A percentile compares a stretch with the other conserved stretches of the same genome.
Conservation (phyloP, 768 basidiomycete genomes). For the Lanmaoa rubissima region DNA sequence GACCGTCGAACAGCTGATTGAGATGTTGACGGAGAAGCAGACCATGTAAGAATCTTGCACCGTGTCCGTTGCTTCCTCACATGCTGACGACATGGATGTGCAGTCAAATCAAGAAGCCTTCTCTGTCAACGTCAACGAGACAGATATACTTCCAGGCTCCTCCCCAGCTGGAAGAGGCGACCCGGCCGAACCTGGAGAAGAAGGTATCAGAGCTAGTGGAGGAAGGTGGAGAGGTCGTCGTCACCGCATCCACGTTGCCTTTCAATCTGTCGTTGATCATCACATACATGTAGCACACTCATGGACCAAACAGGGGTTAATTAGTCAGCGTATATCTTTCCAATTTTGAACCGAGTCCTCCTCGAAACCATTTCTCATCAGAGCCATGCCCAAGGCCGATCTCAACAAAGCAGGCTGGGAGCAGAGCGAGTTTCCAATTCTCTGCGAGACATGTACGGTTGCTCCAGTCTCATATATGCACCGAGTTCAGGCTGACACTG, state of each 20-base stretch:
- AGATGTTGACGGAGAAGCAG: constrained; percentile 81
- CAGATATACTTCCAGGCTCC: constrained; percentile 94
- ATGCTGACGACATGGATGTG: neutral
- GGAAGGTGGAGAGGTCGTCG: constrained; percentile 75
- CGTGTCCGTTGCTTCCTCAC: neutral
- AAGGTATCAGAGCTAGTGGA: constrained; percentile 78
- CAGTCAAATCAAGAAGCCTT: constrained; percentile 97
- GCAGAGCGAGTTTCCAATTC: constrained; percentile 89
- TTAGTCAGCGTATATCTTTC: constrained; percentile 29
- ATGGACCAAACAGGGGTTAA: constrained; percentile 1
- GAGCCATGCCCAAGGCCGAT: constrained; percentile 77
- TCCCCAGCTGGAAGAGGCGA: constrained; percentile 84
- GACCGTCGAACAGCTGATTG: constrained; percentile 86
- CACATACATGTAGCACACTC: constrained; percentile 42
- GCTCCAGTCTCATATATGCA: neutral
- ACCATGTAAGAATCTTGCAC: constrained; percentile 66
- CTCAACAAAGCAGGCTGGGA: constrained; percentile 96
- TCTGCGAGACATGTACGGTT: constrained; percentile 85
- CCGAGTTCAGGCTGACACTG: constrained; percentile 4
- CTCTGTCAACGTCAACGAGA: constrained; percentile 70
- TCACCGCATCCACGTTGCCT: constrained; percentile 87
- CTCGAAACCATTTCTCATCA: neutral
- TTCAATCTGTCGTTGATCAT: constrained; percentile 77
- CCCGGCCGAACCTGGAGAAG: constrained; percentile 89
- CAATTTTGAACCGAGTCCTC: neutral